Conservation (phyloP, 345 rosid genomes). For the Raphanus raphanistrum region DNA sequence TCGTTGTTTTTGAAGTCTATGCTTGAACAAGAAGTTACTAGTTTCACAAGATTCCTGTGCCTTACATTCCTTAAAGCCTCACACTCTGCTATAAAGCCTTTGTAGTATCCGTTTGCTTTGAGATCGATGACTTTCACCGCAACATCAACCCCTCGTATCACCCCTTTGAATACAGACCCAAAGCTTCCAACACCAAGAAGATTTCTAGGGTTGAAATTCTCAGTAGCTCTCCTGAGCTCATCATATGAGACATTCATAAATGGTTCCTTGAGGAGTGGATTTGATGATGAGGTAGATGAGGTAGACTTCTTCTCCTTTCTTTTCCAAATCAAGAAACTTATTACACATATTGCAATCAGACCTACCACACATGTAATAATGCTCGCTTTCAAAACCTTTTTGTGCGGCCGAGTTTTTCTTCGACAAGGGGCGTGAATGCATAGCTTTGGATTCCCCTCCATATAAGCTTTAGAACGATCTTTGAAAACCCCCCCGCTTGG, state of each 20-base stretch:
- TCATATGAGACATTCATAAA: constrained; percentile 45
- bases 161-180: constrained; percentile 43
- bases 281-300: constrained; percentile 15
- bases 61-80: constrained; percentile 50
- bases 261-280: constrained; percentile 24
- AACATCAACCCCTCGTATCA: constrained; percentile 15
- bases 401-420: constrained; percentile 1
- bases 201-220: constrained; percentile 38
- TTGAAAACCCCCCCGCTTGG: constrained; percentile 38
- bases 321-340: constrained; percentile 30
- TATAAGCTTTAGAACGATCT: constrained; percentile 33
- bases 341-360: constrained; percentile 17
- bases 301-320: constrained; percentile 11
- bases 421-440: constrained; percentile 26
- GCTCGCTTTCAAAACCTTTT: constrained; percentile 15
- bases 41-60: constrained; percentile 55
- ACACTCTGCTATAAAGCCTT: constrained; percentile 53
- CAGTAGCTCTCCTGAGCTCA: constrained; percentile 50
- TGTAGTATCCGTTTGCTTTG: constrained; percentile 39
- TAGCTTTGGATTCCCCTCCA: constrained; percentile 44
- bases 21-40: constrained; percentile 56
- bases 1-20: constrained; percentile 43
- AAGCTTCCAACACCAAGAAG: constrained; percentile 54
- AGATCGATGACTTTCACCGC: constrained; percentile 53
- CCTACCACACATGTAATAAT: constrained; percentile 21